These are phyloP conservation scores for Suillus decipiens DNA, from an alignment of 768 basidiomycete species.

Conservation along the genomic window DNA sequence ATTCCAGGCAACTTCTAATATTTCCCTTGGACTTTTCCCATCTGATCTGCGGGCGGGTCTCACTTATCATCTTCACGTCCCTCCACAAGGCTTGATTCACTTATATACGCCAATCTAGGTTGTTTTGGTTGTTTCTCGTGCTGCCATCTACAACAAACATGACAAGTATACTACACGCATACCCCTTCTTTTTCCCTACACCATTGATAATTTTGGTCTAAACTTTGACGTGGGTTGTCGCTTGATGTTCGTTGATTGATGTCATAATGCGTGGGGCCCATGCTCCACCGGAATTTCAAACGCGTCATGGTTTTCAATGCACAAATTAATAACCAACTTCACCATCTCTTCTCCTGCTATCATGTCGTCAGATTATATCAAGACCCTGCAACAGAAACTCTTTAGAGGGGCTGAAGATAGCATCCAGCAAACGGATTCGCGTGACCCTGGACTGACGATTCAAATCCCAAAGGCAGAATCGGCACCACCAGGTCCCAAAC, in stretches of 20 bases:
- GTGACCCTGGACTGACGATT: slow-evolving; percentile 55
- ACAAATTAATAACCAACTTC: slow-evolving; percentile 1
- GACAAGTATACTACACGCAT: slow-evolving; percentile 23
- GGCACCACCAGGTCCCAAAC: slow-evolving; percentile 29
- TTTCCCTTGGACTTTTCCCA: slow-evolving; percentile 15
- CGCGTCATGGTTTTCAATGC: slow-evolving; percentile 1
- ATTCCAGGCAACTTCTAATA: slow-evolving; percentile 14
- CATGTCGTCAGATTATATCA: slow-evolving; percentile 50
- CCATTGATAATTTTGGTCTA: slow-evolving; percentile 8
- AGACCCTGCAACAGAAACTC: slow-evolving; percentile 73
- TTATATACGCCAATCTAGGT: slow-evolving; percentile 9
- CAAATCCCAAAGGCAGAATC: slow-evolving; percentile 61
- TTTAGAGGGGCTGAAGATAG: slow-evolving; percentile 49
- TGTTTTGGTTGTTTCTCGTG: slow-evolving; percentile 1
- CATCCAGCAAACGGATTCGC: slow-evolving; percentile 22
- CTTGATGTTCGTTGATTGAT: neutral
- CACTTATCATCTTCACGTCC: slow-evolving; percentile 15
- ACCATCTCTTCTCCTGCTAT: slow-evolving; percentile 16
- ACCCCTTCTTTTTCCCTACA: slow-evolving; percentile 20
- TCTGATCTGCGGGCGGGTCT: slow-evolving; percentile 36
- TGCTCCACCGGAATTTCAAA: slow-evolving; percentile 22
- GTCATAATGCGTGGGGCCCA: neutral
- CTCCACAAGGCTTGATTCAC: slow-evolving; percentile 9
- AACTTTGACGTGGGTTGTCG: neutral
- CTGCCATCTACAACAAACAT: slow-evolving; percentile 7